Percentiles rank a stretch among this genome's conserved stretches.
Evolutionary conservation across 495 filamentous ascomycete species (phyloP).

Genomic region (Usnea hakonensis): DNA sequence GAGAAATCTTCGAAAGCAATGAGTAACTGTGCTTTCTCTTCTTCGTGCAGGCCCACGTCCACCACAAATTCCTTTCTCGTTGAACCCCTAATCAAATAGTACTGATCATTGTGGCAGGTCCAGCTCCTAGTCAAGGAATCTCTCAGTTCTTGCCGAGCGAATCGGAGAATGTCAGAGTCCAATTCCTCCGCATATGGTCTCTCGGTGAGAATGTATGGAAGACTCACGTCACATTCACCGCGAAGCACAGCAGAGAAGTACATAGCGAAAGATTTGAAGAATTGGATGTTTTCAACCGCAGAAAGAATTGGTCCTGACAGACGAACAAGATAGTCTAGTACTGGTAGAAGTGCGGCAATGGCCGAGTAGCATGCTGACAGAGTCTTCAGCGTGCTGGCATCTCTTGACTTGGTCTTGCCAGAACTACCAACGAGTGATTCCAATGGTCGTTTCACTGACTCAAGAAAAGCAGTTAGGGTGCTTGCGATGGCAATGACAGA

Average conservation of each 20-base stretch:
- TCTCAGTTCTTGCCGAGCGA: slow-evolving; percentile 27
- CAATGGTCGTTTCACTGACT: slow-evolving; percentile 35
- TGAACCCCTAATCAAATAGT: slow-evolving; percentile 31
- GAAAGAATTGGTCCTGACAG: slow-evolving; percentile 21
- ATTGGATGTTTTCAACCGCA: slow-evolving; percentile 27
- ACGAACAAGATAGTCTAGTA: slow-evolving; percentile 48
- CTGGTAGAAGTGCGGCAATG: slow-evolving; percentile 39
- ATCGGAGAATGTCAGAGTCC: slow-evolving; percentile 22
- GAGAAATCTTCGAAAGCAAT: slow-evolving; percentile 22
- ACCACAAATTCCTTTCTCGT: slow-evolving; percentile 31
- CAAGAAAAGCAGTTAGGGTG: slow-evolving; percentile 40
- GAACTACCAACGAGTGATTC: slow-evolving; percentile 27
- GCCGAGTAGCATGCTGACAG: slow-evolving; percentile 38
- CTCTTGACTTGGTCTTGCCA: slow-evolving; percentile 30
- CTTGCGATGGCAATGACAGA: slow-evolving; percentile 39
- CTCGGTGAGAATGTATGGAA: not conserved
- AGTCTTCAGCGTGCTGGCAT: slow-evolving; percentile 34
- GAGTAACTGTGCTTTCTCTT: slow-evolving; percentile 25
- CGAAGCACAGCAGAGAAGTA: slow-evolving; percentile 26
- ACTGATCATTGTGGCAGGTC: slow-evolving; percentile 26
- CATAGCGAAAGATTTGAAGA: slow-evolving; percentile 31
- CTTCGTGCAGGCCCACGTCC: slow-evolving; percentile 27
- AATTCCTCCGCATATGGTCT: not conserved
- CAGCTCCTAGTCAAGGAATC: slow-evolving; percentile 30
- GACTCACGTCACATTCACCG: not conserved